Base-by-base conservation (phyloP, 2,329 filamentous ascomycete species). In the Blastomyces percursus region DNA sequence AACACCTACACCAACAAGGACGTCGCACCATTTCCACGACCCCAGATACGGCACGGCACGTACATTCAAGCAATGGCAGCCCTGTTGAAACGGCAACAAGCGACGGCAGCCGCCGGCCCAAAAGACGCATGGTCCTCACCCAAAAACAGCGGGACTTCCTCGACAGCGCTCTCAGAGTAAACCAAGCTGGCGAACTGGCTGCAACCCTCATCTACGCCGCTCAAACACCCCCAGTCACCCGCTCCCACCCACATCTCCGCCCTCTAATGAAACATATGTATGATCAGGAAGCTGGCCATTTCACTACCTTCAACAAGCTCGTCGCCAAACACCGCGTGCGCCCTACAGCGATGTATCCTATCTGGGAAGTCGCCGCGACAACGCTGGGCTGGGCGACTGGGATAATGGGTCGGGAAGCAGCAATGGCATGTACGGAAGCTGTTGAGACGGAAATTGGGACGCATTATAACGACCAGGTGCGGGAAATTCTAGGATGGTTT, bases 351-450 rank as follows among this genome's bases (percentile, higher is more conserved):
- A 88, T 99, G 79, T 96, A 95, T 71, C 94, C 94, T 0, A 66
- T 96, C 2, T 99, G 94, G 94, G 85, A 87, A 52, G 80, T 86
- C 8, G 85, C 92, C 12, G 90, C 94, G 1, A 87, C 88, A 0
- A 84, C 87, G 0, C 77, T 99, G 8, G 94, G 94, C 21, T 96
- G 94, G 91, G 83, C 84, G 4, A 99, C 94, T 0, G 94, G 89
- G 0, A 77, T 94, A 51, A 82, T 99, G 82, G 92, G 94, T 0
- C 84, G 91, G 58, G 91, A 97, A 77, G 92, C 93, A 1, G 93
- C 94, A 44, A 99, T 99, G 94, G 94, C 94, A 14, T 99, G 94
- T 74, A 97, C 94, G 0, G 94, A 99, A 77, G 94, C 94, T 0
- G 93, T 99, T 1, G 94, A 99, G 81, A 99, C 93, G 7, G 94